Evolutionary conservation across 169 alveolate species (phyloP).

Genomic region (Eimeria maxima): DNA sequence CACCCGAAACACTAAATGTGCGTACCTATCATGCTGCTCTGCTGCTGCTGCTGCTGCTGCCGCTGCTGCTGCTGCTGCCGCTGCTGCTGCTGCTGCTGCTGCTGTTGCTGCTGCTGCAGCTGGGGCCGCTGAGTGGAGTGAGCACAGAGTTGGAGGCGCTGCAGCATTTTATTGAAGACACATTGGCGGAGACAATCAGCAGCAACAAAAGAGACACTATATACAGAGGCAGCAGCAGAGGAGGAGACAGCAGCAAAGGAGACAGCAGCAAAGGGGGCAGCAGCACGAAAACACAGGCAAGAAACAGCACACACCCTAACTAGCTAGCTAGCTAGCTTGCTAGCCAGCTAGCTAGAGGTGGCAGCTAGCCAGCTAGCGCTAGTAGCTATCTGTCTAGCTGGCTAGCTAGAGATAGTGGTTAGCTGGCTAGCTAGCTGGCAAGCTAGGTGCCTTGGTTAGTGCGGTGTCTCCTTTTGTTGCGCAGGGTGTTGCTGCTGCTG

Average conservation of each 20-base stretch:
- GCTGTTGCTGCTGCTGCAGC: constrained; percentile 25
- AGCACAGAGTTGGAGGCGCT: constrained; percentile 32
- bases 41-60: constrained; percentile 12
- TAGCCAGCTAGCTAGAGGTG: neutral
- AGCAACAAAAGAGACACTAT: no score
- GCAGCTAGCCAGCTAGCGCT: neutral
- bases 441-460: neutral
- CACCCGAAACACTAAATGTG: no score
- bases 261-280: neutral
- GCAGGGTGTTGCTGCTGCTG: neutral
- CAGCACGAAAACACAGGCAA: constrained; percentile 3
- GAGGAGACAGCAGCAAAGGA: no score
- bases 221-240: no score
- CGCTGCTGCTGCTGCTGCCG: constrained; percentile 26
- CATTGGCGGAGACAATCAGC: neutral
- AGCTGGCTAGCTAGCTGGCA: constrained; percentile 16
- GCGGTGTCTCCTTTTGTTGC: neutral
- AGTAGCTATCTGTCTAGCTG: no score
- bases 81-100: constrained; percentile 21
- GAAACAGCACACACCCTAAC: neutral
- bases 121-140: constrained; percentile 18
- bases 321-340: neutral
- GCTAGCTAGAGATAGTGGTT: neutral
- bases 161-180: neutral
- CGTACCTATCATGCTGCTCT: neutral